phyloP scores from a whole-genome alignment of 179 eudicot species.

The Silene noctiflora region DNA sequence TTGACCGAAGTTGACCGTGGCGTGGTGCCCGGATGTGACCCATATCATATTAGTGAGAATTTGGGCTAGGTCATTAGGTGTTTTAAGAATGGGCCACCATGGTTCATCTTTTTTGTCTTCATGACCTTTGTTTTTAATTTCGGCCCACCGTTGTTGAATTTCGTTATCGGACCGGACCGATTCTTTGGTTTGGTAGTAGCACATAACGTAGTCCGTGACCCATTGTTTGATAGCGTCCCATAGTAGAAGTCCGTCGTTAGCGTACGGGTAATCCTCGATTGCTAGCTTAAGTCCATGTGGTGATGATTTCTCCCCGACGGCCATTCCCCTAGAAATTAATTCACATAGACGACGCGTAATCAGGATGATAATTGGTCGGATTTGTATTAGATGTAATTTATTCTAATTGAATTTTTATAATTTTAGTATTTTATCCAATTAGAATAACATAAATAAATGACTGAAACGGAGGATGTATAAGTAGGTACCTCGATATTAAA shows the following conservation, averaged over 20 bases:
- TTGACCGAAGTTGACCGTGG: conserved; percentile 77
- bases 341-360: too few species aligned
- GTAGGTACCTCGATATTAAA: too few species aligned
- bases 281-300: conserved; percentile 65
- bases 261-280: conserved; percentile 69
- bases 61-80: conserved; percentile 33
- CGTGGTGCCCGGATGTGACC: conserved; percentile 67
- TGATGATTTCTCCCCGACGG: not conserved
- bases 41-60: conserved; percentile 56
- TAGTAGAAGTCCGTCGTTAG: conserved; percentile 58
- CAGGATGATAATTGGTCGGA: too few species aligned
- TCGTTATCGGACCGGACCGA: conserved; percentile 34
- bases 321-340: too few species aligned
- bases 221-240: conserved; percentile 63
- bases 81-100: conserved; percentile 57
- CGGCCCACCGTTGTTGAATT: conserved; percentile 69
- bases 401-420: too few species aligned
- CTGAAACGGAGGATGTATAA: too few species aligned
- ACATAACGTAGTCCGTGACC: conserved; percentile 52
- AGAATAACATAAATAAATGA: too few species aligned
- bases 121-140: conserved; percentile 50
- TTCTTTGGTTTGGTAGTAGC: conserved; percentile 44
- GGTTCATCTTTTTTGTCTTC: conserved; percentile 57
- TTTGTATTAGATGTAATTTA: too few species aligned
- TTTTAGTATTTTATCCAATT: too few species aligned